Base-by-base conservation (phyloP, 176 grass and related monocot species). In the Saccharum officinarum region DNA sequence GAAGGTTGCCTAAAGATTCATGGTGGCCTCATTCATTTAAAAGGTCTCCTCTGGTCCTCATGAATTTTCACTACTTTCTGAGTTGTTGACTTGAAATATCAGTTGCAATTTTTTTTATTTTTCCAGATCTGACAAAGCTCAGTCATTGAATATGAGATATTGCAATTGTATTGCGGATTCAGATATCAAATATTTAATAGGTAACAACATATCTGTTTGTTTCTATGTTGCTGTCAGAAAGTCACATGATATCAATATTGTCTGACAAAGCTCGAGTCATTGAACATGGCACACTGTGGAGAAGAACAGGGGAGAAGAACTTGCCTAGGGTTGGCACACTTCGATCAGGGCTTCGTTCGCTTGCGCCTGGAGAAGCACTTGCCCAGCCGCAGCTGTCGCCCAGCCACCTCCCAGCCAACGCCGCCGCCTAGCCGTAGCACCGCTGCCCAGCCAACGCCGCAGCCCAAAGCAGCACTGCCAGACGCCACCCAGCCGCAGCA, bases 141-240 rank as follows among this genome's bases (percentile, higher is more conserved):
- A 92, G 70, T 94, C 90, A 55, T 84, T 98, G n/a, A 98, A 95
- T 90, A 83, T 98, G 85, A 86, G 75, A 83, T 94, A 95, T 41
- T 94, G 97, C 87, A 95, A 92, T 84, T 71, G 66, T 76, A 77
- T 98, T 71, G 83, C 62, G 2, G 91, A 98, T 94, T 85, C 86
- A 80, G 93, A 99, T 77, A 90, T 98, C 69, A 87, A 88, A 63
- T 76, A 81, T 82, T 88, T 98, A 82, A 94, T 86, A 94, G 97
- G 97, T 98, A 78, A 26, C 17, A 67, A 8, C 41, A 65, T 40
- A 28, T 76, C 40, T 65, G 10, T 63, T 78, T 86, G 4, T 72
- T 57, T 84, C 4, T 67, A 36, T 67, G 41, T 38, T 83, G 38
- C 17, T 3, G 12, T 67, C 57, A 68, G 12, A 57, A 61, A 6